A percentile compares a stretch with the other conserved stretches of the same genome.
phyloP scores from a whole-genome alignment of 2,329 filamentous ascomycete species.

The Colletotrichum somersetense region DNA sequence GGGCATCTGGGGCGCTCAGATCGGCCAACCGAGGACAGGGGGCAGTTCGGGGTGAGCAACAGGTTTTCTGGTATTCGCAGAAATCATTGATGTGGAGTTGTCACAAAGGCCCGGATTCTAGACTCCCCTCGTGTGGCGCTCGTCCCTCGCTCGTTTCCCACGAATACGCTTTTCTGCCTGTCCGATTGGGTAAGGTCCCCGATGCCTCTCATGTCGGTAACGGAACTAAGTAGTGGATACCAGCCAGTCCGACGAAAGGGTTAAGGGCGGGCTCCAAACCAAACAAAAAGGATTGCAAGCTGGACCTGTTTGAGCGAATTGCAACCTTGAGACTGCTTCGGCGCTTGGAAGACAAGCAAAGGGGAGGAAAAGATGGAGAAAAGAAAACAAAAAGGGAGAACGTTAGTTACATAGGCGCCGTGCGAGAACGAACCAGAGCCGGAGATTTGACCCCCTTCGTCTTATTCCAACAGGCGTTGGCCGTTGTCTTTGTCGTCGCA shows the following conservation, averaged over 20 bases:
- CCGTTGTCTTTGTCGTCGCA: conserved; percentile 1
- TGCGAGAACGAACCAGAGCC: conserved; percentile 19
- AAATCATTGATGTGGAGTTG: conserved; percentile 5
- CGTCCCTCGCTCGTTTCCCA: background rate
- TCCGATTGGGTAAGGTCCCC: conserved; percentile 37
- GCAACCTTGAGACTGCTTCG: background rate
- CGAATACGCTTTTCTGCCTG: background rate
- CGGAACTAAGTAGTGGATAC: conserved; percentile 35
- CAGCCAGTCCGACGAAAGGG: conserved; percentile 30
- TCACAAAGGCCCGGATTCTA: conserved; percentile 1
- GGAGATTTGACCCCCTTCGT: conserved; percentile 12
- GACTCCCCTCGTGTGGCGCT: background rate
- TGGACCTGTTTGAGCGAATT: conserved; percentile 11
- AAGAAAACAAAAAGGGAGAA: conserved; percentile 15
- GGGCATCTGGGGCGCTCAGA: conserved; percentile 1
- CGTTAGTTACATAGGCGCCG: background rate
- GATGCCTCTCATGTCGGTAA: conserved; percentile 38
- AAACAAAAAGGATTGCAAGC: conserved; percentile 29
- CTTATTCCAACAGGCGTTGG: conserved; percentile 14
- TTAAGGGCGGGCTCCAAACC: conserved; percentile 18
- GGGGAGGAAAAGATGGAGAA: background rate
- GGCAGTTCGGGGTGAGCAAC: background rate
- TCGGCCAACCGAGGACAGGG: conserved; percentile 5
- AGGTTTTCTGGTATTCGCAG: conserved; percentile 6
- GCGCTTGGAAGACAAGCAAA: background rate